A percentile compares a stretch with the other conserved stretches of the same genome.
phyloP scores from a whole-genome alignment of 805 yeast genomes.

The Candida maesae region DNA sequence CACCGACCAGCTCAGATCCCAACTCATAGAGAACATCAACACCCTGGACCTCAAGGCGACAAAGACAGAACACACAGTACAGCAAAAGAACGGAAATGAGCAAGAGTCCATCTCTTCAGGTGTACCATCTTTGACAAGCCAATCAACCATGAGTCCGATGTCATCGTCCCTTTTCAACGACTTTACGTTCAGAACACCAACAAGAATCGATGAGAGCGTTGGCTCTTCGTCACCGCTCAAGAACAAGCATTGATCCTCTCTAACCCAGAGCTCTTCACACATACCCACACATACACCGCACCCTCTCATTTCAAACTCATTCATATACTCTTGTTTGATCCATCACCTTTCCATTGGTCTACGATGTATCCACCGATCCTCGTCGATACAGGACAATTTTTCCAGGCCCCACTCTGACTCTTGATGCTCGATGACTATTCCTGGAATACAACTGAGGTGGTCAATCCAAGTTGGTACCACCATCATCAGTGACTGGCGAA shows the following conservation, averaged over 20 bases:
- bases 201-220: conserved; percentile 1
- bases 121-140: conserved; percentile 6
- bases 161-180: conserved; percentile 2
- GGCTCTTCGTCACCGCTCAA: conserved; percentile 1
- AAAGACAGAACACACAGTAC: conserved; percentile 4
- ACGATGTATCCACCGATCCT: no score
- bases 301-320: no score
- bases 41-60: background rate
- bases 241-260: background rate
- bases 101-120: conserved; percentile 6
- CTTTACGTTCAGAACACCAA: conserved; percentile 1
- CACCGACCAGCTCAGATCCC: conserved; percentile 13
- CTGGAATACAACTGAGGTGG: no score
- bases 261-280: no score
- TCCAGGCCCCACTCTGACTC: no score
- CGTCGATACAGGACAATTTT: no score
- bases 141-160: conserved; percentile 10
- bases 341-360: no score
- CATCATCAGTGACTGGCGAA: no score
- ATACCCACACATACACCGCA: no score
- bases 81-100: conserved; percentile 1
- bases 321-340: no score
- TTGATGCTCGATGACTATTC: no score
- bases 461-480: no score
- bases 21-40: conserved; percentile 10